These are phyloP conservation scores for Penicillium samsonianum DNA, from an alignment of 495 filamentous ascomycete genomes.

Conservation along the genomic window DNA sequence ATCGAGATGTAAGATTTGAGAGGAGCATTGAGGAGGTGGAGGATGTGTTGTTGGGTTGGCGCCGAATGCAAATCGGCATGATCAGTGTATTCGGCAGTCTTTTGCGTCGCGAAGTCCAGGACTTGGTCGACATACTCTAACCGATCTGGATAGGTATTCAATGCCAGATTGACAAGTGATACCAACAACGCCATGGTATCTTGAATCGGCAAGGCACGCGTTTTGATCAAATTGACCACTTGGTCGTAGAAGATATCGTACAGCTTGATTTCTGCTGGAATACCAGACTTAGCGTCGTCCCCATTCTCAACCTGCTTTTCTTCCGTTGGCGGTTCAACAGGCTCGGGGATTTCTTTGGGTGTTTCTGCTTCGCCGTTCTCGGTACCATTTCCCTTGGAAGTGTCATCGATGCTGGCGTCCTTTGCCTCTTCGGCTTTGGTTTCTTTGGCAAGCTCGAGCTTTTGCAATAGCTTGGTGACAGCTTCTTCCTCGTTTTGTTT, in stretches of 20 bases:
- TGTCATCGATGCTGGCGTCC: conserved; percentile 31
- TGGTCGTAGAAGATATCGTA: conserved; percentile 99
- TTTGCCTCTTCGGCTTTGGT: conserved; percentile 43
- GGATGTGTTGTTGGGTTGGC: conserved; percentile 81
- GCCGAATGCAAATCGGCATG: conserved; percentile 91
- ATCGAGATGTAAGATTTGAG: conserved; percentile 87
- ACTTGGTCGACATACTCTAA: conserved; percentile 96
- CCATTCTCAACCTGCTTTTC: conserved; percentile 25
- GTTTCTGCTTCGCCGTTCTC: conserved; percentile 42
- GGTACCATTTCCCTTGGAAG: conserved; percentile 44
- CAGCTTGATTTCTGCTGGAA: conserved; percentile 82
- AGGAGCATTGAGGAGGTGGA: conserved; percentile 84
- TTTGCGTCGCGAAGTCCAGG: conserved; percentile 81
- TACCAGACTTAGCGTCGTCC: conserved; percentile 53
- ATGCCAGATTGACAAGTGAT: conserved; percentile 85
- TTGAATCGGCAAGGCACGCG: conserved; percentile 86
- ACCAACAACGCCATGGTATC: conserved; percentile 92
- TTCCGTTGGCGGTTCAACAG: conserved; percentile 15
- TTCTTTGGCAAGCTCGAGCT: conserved; percentile 70
- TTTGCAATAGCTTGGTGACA: conserved; percentile 70
- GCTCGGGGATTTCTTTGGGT: conserved; percentile 26
- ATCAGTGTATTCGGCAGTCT: conserved; percentile 86
- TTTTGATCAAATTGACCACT: conserved; percentile 87
- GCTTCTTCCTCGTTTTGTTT: conserved; percentile 83
- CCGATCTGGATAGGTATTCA: conserved; percentile 91